Evolutionary conservation across 2,329 filamentous ascomycete species (phyloP), one percentile per base, ranked within the genome.

Genomic region (Verticillium nubilum): DNA sequence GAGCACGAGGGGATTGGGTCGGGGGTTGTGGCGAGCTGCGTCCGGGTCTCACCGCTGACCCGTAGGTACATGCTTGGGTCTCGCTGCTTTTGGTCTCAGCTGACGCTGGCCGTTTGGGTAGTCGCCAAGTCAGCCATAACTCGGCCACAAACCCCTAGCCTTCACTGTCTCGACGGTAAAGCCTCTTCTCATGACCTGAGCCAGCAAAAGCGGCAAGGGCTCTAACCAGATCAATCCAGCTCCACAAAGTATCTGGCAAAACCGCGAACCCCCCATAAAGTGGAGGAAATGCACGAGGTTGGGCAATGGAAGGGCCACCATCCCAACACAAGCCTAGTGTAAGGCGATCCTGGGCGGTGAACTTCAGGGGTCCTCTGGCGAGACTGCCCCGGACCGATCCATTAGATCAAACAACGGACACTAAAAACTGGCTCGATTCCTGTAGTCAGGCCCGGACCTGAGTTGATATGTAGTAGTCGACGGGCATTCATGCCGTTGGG

Each of bases 1-100:
- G 35, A 56, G 31, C 13, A 26, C 28, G 54, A 56, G 54, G 56
- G 50, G 56, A 47, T 53, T 58, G 56, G 56, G 56, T 42, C 42
- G 19, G 31, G 19, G 31, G 31, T 10, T 27, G 31, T 56, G 54
- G 28, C 29, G 31, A 33, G 54, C 35, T 25, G 29, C 42, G 42
- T 50, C 42, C 42, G 42, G 10, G 52, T 33, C 26, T 28, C 52
- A 54, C 52, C 29, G 29, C 27, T 13, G 27, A n/a, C n/a, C n/a
- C n/a, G n/a, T n/a, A n/a, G n/a, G n/a, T n/a, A n/a, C n/a, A n/a
- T n/a, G n/a, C n/a, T n/a, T n/a, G n/a, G n/a, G n/a, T n/a, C n/a
- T n/a, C n/a, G n/a, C n/a, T n/a, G n/a, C n/a, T n/a, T n/a, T n/a
- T n/a, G n/a, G n/a, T n/a, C n/a, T n/a, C n/a, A n/a, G n/a, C n/a